phyloP scores from a whole-genome alignment of 164 flowering plant genomes.

The Vitis cinerea region DNA sequence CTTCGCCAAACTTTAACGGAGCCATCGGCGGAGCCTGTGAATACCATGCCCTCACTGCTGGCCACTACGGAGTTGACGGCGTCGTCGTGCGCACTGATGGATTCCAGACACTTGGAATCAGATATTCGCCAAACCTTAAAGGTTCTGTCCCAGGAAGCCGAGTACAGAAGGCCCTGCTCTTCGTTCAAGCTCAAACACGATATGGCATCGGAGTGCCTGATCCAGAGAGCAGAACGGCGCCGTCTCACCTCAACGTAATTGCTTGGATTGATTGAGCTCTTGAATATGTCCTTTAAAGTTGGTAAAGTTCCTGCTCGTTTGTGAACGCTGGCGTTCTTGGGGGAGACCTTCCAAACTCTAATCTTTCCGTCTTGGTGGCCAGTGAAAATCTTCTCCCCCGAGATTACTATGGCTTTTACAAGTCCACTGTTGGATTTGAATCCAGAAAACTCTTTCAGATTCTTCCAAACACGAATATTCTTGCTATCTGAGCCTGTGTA shows the following conservation, averaged over 20 bases:
- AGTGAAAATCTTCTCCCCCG: slow-evolving; percentile 71
- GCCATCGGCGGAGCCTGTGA: slow-evolving; percentile 89
- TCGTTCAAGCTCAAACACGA: slow-evolving; percentile 70
- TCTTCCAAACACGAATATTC: slow-evolving; percentile 88
- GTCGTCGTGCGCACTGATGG: slow-evolving; percentile 75
- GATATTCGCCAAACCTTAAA: slow-evolving; percentile 74
- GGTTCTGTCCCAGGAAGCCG: slow-evolving; percentile 90
- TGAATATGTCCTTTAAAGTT: slow-evolving; percentile 55
- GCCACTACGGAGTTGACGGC: slow-evolving; percentile 81
- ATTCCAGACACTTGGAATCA: slow-evolving; percentile 76
- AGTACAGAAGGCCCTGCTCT: slow-evolving; percentile 61
- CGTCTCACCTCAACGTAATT: slow-evolving; percentile 65
- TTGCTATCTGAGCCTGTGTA: slow-evolving; percentile 98
- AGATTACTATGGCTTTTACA: slow-evolving; percentile 73
- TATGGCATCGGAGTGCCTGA: slow-evolving; percentile 79
- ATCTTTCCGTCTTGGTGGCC: slow-evolving; percentile 95
- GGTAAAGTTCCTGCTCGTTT: slow-evolving; percentile 68
- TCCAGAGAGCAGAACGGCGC: slow-evolving; percentile 59
- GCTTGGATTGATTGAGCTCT: slow-evolving; percentile 66
- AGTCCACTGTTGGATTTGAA: slow-evolving; percentile 82
- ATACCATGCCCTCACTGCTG: slow-evolving; percentile 50
- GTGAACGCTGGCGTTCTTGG: slow-evolving; percentile 44
- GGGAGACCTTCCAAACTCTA: slow-evolving; percentile 67
- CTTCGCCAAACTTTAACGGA: slow-evolving; percentile 73
- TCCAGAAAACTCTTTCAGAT: slow-evolving; percentile 59